Evolutionary conservation across 2,329 filamentous ascomycete genomes (phyloP).

Genomic region (Aureobasidium sp.): DNA sequence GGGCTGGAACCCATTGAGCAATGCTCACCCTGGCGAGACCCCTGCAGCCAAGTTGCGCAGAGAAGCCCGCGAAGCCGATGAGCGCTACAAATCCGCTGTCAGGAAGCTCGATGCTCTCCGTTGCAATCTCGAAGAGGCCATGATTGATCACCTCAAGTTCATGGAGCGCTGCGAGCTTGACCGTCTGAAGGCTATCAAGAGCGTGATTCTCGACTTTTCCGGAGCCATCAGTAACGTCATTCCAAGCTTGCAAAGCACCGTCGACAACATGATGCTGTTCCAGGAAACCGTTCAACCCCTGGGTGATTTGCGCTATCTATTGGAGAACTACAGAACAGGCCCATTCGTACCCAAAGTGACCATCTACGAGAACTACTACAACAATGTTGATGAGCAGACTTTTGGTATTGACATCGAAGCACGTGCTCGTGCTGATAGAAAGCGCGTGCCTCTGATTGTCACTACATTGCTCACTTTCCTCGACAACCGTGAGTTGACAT

Average conservation of each 20-base stretch:
- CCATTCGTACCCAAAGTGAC: slow-evolving; percentile 85
- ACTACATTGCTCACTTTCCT: slow-evolving; percentile 92
- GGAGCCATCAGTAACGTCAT: slow-evolving; percentile 97
- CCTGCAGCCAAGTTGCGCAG: slow-evolving; percentile 76
- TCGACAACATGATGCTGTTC: slow-evolving; percentile 98
- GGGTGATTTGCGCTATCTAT: slow-evolving; percentile 82
- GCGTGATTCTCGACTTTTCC: slow-evolving; percentile 94
- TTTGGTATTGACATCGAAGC: slow-evolving; percentile 98
- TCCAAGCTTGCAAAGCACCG: slow-evolving; percentile 86
- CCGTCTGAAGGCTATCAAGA: slow-evolving; percentile 94
- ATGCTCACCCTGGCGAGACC: slow-evolving; percentile 87
- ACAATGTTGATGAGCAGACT: slow-evolving; percentile 92
- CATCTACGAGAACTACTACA: slow-evolving; percentile 98
- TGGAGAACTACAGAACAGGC: slow-evolving; percentile 95
- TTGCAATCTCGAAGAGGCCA: slow-evolving; percentile 92
- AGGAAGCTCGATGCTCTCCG: slow-evolving; percentile 82
- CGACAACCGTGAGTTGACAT: no score
- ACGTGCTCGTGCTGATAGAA: slow-evolving; percentile 84
- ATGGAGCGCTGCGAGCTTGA: slow-evolving; percentile 97
- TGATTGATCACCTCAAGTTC: slow-evolving; percentile 86
- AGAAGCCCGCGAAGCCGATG: slow-evolving; percentile 84
- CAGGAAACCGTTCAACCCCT: slow-evolving; percentile 96
- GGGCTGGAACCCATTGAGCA: slow-evolving; percentile 90
- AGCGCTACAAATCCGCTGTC: slow-evolving; percentile 83
- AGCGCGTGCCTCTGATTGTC: slow-evolving; percentile 86